These are phyloP conservation scores for Tolypocladium nubicola DNA, from an alignment of 2,329 filamentous ascomycete genomes.

Conservation along the genomic window DNA sequence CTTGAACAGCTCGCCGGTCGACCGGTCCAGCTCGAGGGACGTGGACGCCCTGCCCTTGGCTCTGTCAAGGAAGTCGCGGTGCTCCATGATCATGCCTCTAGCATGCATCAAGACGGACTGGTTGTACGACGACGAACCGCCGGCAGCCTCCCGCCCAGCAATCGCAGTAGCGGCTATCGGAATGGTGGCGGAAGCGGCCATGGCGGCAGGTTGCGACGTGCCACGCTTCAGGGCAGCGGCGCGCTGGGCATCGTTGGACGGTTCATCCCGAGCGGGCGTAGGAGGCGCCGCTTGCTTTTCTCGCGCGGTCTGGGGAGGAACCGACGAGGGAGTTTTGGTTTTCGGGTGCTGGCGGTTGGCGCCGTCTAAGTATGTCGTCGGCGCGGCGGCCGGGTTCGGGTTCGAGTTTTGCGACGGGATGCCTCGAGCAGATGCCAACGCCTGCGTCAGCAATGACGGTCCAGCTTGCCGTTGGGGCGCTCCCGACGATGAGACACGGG, in stretches of 20 bases:
- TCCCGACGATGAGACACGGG: slow-evolving; percentile 14
- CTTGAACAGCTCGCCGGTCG: slow-evolving; percentile 12
- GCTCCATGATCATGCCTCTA: slow-evolving; percentile 25
- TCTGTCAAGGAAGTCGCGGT: slow-evolving; percentile 20
- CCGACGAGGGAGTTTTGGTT: background rate
- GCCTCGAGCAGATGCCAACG: slow-evolving; percentile 47
- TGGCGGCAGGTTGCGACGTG: slow-evolving; percentile 12
- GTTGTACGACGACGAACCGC: slow-evolving; percentile 20
- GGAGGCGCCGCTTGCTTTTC: background rate
- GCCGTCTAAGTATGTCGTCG: background rate
- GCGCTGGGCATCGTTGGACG: slow-evolving; percentile 21
- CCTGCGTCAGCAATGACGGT: slow-evolving; percentile 46
- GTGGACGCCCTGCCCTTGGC: slow-evolving; percentile 17
- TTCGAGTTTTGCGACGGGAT: slow-evolving; percentile 20
- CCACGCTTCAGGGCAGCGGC: slow-evolving; percentile 22
- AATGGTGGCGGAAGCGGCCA: slow-evolving; percentile 21
- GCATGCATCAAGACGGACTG: slow-evolving; percentile 20
- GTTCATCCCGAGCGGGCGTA: slow-evolving; percentile 20
- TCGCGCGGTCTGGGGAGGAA: background rate
- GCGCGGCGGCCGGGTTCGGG: background rate
- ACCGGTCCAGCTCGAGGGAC: slow-evolving; percentile 23
- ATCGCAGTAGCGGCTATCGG: slow-evolving; percentile 18
- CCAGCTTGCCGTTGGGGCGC: slow-evolving; percentile 35
- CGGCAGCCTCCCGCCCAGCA: slow-evolving; percentile 16
- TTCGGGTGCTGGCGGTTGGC: background rate